Evolutionary conservation across 129 eudicot species (phyloP), one percentile per base, ranked within the genome.

Genomic region (Centaurea solstitialis): DNA sequence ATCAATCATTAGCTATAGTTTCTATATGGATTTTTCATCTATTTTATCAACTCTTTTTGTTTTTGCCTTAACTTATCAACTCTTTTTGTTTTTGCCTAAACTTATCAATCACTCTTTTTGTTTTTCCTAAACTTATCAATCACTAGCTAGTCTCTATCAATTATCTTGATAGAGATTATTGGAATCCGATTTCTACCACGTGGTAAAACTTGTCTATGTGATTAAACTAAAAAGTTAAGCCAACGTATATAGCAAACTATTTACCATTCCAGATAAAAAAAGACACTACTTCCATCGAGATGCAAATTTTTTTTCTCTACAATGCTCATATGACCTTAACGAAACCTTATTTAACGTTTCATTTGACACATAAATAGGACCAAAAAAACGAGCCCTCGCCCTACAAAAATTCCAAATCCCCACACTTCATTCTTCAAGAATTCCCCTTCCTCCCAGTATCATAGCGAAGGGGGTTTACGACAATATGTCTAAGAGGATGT

Each of bases 401-500:
- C 65, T 57, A 57, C 65, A 57, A 57, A 57, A 57, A 57, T 81
- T 26, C 21, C 4, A 2, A 70, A 22, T n/a, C 35, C 37, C 66
- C 41, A 71, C 85, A 67, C 22, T 66, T n/a, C 5, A 7, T 68
- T 53, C 53, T 21, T 38, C 65, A 3, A 57, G 23, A 17, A 57
- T 57, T 57, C 5, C 65, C 65, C 22, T 0, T 0, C 22, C 57
- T 20, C 39, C 23, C 3, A 4, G 2, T 9, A 85, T 75, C 74
- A 80, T 5, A 89, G 5, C 11, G 90, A 72, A 0, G 83, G 82
- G 96, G 87, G 79, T 47, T 78, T 10, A 94, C 84, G 5, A 83
- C 88, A 8, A 94, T 94, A 39, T 88, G 93, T 81, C 80, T 90
- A 15, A 87, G 61, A 0, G 98, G 98, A 78, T 90, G 79, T 23